Evolutionary conservation across 148 eudicot genomes (phyloP).

Genomic region (Camellia sinensis): DNA sequence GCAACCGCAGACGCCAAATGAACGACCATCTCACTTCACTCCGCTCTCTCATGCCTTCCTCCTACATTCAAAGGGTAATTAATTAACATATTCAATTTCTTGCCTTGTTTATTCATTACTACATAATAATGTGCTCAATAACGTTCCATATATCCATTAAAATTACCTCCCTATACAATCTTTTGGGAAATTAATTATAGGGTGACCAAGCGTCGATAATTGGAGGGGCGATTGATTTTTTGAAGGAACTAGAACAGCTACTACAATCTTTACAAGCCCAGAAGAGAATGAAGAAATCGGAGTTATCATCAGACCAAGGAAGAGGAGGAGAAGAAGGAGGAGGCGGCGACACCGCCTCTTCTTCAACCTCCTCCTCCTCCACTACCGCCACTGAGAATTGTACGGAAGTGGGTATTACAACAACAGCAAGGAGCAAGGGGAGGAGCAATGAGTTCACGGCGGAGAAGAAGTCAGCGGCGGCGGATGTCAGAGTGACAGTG

Average conservation of each 20-base stretch:
- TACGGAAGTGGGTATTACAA: neutral
- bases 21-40: conserved; percentile 55
- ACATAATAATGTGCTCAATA: no score
- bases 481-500: conserved; percentile 40
- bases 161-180: no score
- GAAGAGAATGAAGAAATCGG: conserved; percentile 38
- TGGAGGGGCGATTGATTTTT: conserved; percentile 66
- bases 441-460: conserved; percentile 24
- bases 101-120: no score
- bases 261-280: conserved; percentile 47
- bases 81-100: neutral
- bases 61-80: conserved; percentile 54
- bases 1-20: conserved; percentile 55
- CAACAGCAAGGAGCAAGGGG: no score
- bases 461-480: conserved; percentile 27
- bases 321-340: conserved; percentile 1
- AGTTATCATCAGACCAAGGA: neutral
- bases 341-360: conserved; percentile 24
- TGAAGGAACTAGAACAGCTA: conserved; percentile 58
- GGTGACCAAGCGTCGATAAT: conserved; percentile 68
- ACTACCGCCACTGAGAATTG: no score
- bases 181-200: conserved; percentile 18
- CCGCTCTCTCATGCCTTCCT: conserved; percentile 53
- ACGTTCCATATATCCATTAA: no score
- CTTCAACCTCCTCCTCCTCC: no score